phyloP scores from a whole-genome alignment of 2,329 filamentous ascomycete genomes.

The Sporothrix pseudoabietina region DNA sequence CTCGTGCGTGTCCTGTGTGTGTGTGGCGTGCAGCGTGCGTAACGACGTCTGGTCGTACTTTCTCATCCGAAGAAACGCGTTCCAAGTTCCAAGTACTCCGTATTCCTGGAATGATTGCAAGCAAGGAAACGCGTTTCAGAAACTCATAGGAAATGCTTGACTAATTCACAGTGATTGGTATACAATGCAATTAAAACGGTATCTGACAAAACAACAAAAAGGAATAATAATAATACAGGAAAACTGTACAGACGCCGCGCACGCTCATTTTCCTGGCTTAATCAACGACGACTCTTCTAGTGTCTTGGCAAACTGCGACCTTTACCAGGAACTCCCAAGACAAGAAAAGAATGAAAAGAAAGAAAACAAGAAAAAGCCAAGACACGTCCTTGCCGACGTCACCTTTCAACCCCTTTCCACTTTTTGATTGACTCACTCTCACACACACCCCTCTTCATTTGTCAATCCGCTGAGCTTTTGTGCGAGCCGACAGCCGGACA shows the following conservation, averaged over 20 bases:
- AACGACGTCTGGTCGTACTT: not conserved
- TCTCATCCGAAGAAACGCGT: not conserved
- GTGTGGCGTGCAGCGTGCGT: not conserved
- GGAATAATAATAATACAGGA: not conserved
- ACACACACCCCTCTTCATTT: not conserved
- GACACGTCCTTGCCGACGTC: not conserved
- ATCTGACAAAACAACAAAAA: not conserved
- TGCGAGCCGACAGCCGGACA: slow-evolving; percentile 2
- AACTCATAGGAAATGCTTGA: not conserved
- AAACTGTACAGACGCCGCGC: not conserved
- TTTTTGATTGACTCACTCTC: not conserved
- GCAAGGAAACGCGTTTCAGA: not conserved
- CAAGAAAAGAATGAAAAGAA: too few species aligned
- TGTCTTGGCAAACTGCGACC: slow-evolving; percentile 1
- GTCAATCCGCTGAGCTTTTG: not conserved
- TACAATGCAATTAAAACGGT: not conserved
- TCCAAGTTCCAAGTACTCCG: too few species aligned
- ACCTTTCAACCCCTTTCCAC: not conserved
- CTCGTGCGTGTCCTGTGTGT: not conserved
- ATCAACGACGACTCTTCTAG: slow-evolving; percentile 11
- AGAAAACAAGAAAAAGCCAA: not conserved
- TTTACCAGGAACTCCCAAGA: not conserved
- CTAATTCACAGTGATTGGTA: not conserved
- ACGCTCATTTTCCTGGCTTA: not conserved
- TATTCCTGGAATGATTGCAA: not conserved